Evolutionary conservation across 2,329 filamentous ascomycete species (phyloP).

Genomic region (Eurotiales sp.): DNA sequence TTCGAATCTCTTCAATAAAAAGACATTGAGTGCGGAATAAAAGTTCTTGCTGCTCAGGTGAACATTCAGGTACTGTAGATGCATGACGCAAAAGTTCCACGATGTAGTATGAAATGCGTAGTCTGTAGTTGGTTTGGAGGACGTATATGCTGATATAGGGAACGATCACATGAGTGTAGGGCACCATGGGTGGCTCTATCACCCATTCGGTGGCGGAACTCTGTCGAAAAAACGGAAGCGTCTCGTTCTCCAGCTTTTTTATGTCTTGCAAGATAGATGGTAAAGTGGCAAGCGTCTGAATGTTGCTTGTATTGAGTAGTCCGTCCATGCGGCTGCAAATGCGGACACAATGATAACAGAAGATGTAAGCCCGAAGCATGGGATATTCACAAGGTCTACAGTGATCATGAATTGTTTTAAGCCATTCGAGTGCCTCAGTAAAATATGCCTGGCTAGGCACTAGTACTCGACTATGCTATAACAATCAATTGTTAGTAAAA

Average conservation of each 20-base stretch:
- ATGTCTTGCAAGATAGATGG: constrained; percentile 2
- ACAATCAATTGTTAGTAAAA: not conserved
- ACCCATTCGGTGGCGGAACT: not conserved
- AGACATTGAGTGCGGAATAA: not conserved
- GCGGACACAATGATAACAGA: constrained; percentile 4
- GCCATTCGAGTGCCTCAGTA: not conserved
- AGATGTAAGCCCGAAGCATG: not conserved
- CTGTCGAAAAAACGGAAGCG: not conserved
- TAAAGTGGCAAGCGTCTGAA: not conserved
- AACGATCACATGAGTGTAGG: not conserved
- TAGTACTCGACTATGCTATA: constrained; percentile 5
- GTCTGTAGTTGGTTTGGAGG: constrained; percentile 2
- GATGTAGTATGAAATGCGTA: not conserved
- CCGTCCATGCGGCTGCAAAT: constrained; percentile 2
- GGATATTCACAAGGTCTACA: constrained; percentile 2
- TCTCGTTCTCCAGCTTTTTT: constrained; percentile 1
- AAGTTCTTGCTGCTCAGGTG: not conserved
- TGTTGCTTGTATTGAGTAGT: not conserved
- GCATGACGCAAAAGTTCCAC: not conserved
- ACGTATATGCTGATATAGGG: not conserved
- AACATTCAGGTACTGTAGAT: not conserved
- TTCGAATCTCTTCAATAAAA: not conserved
- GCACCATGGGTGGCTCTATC: not conserved
- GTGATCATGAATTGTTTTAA: not conserved
- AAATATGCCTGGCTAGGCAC: constrained; percentile 4